A percentile compares a stretch with the other conserved stretches of the same genome.
These are phyloP conservation scores for Populus nigra DNA, from an alignment of 345 rosid species.

Conservation along the genomic window DNA sequence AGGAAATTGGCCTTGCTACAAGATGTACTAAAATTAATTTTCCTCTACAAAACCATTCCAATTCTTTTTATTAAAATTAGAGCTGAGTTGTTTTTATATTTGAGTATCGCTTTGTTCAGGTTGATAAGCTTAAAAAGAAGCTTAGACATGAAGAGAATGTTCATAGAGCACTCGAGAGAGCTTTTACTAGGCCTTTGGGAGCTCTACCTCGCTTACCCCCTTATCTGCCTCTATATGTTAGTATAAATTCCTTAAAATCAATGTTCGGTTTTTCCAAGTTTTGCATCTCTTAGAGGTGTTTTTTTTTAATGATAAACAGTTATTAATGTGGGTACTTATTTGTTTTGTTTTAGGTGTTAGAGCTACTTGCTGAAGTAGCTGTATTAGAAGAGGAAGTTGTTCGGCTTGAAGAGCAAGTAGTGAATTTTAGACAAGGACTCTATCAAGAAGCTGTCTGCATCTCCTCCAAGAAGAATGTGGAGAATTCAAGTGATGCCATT, in stretches of 20 bases:
- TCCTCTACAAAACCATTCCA: neutral
- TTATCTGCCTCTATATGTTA: constrained; percentile 73
- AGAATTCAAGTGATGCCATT: constrained; percentile 37
- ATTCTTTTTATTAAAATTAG: constrained; percentile 4
- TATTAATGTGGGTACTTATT: neutral
- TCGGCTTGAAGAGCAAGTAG: constrained; percentile 27
- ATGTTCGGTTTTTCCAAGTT: neutral
- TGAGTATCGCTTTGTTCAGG: constrained; percentile 35
- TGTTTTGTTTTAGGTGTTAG: constrained; percentile 17
- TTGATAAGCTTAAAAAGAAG: constrained; percentile 78
- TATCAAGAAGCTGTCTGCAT: constrained; percentile 76
- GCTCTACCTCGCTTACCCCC: constrained; percentile 94
- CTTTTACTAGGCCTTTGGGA: constrained; percentile 84
- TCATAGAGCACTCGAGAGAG: constrained; percentile 85
- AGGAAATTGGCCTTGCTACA: constrained; percentile 69
- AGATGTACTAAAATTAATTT: constrained; percentile 56
- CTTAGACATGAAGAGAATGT: constrained; percentile 80
- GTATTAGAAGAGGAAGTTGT: constrained; percentile 28
- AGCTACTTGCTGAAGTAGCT: constrained; percentile 30
- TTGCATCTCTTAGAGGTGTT: neutral
- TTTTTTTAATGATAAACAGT: neutral
- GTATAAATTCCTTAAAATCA: constrained; percentile 22
- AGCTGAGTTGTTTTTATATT: neutral
- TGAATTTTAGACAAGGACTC: constrained; percentile 28
- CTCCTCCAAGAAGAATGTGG: constrained; percentile 65